A percentile compares a stretch with the other conserved stretches of the same genome.
Conservation (phyloP, 305 asterid genomes). For the Fraxinus nigra region DNA sequence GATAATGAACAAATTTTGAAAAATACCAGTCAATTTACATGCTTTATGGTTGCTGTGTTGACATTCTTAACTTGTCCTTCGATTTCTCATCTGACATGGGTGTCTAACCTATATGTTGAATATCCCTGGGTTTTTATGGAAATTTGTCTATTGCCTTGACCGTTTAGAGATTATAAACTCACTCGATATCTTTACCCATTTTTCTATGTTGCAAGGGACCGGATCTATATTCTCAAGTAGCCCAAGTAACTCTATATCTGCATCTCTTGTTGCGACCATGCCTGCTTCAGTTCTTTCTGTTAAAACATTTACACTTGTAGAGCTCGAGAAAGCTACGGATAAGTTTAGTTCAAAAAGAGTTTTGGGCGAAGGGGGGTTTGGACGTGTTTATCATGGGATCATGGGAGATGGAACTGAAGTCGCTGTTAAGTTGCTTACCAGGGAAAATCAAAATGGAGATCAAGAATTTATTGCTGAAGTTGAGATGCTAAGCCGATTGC, state of each 20-base stretch:
- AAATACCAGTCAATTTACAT: background rate
- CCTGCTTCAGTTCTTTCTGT: conserved; percentile 82
- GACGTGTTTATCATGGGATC: conserved; percentile 87
- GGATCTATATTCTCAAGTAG: conserved; percentile 74
- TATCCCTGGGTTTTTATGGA: conserved; percentile 12
- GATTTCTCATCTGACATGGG: background rate
- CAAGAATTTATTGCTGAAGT: conserved; percentile 93
- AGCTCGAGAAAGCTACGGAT: conserved; percentile 82
- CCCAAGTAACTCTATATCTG: conserved; percentile 72
- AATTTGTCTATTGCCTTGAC: background rate
- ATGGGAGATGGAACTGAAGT: conserved; percentile 67
- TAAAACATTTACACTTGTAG: conserved; percentile 64
- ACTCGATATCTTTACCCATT: background rate
- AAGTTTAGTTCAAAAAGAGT: conserved; percentile 64
- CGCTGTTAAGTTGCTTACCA: conserved; percentile 78
- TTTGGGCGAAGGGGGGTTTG: conserved; percentile 98
- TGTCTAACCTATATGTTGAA: conserved; percentile 6
- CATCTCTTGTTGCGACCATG: conserved; percentile 61
- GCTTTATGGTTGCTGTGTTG: background rate
- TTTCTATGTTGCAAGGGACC: conserved; percentile 41
- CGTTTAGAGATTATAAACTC: background rate
- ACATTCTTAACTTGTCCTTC: background rate
- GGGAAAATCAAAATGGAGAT: conserved; percentile 76
- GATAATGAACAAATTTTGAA: background rate
- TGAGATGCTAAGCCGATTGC: conserved; percentile 94